These are phyloP conservation scores for Coniophora puteana DNA, from an alignment of 1,284 basidiomycete species.

Conservation along the genomic window DNA sequence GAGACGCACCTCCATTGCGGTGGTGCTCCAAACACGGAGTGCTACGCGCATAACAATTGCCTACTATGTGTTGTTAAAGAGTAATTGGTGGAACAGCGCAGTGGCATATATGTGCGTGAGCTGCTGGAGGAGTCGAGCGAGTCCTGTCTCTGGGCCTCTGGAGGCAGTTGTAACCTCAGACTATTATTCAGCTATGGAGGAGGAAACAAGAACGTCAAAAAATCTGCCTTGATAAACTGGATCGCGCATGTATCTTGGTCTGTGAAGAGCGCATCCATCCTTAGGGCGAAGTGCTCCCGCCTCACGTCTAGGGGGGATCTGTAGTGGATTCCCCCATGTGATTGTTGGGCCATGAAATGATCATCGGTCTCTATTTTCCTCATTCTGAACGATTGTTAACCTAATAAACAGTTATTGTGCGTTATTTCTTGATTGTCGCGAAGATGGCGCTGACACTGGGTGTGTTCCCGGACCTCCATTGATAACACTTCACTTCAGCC, in stretches of 20 bases:
- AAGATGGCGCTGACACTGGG: no score
- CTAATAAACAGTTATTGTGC: no score
- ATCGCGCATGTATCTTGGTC: slow-evolving; percentile 18
- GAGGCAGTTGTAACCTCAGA: background rate
- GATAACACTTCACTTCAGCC: no score
- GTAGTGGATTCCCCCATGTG: no score
- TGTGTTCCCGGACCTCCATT: no score
- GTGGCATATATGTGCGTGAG: slow-evolving; percentile 29
- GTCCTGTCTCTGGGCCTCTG: slow-evolving; percentile 6
- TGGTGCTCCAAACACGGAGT: slow-evolving; percentile 19
- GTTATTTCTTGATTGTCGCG: no score
- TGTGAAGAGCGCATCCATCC: slow-evolving; percentile 26
- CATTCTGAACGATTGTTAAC: no score
- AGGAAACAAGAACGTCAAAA: slow-evolving; percentile 20
- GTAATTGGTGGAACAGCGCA: slow-evolving; percentile 34
- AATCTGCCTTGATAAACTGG: slow-evolving; percentile 29
- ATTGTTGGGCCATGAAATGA: no score
- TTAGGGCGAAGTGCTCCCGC: slow-evolving; percentile 27
- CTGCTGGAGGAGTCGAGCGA: slow-evolving; percentile 13
- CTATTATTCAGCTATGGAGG: background rate
- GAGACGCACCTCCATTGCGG: slow-evolving; percentile 10
- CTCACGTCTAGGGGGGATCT: no score
- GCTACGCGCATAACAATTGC: slow-evolving; percentile 28
- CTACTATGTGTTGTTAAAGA: slow-evolving; percentile 31
- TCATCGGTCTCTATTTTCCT: no score